A percentile compares a stretch with the other conserved stretches of the same genome.
Evolutionary conservation across 768 basidiomycete species (phyloP).

Genomic region (Pisolithus albus): DNA sequence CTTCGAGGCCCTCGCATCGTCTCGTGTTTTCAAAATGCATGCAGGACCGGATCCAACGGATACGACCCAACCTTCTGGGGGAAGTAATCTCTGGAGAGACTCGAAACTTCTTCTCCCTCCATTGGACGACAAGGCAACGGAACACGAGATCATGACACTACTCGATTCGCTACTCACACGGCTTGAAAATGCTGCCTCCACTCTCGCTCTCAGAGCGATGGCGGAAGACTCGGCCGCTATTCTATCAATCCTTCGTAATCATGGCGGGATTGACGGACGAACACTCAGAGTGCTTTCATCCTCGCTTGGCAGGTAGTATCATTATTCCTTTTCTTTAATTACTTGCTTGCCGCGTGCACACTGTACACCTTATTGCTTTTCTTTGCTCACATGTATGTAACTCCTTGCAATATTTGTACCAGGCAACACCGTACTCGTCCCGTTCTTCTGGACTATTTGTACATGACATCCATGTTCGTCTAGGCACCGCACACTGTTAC

Average conservation of each 20-base stretch:
- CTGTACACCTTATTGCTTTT: background rate
- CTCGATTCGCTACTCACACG: slow-evolving; percentile 70
- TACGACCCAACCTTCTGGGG: slow-evolving; percentile 17
- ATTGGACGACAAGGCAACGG: slow-evolving; percentile 62
- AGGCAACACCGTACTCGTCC: too few species aligned
- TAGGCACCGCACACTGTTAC: too few species aligned
- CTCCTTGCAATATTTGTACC: too few species aligned
- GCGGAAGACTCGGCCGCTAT: slow-evolving; percentile 20
- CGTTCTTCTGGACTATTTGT: too few species aligned
- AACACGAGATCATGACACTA: slow-evolving; percentile 65
- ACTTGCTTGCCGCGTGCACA: background rate
- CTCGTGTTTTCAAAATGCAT: slow-evolving; percentile 48
- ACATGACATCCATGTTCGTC: too few species aligned
- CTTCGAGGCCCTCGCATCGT: slow-evolving; percentile 67
- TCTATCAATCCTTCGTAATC: slow-evolving; percentile 30
- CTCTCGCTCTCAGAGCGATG: slow-evolving; percentile 15
- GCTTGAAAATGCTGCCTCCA: slow-evolving; percentile 63
- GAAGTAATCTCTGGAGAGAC: slow-evolving; percentile 37
- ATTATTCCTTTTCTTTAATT: background rate
- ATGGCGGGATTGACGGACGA: slow-evolving; percentile 40
- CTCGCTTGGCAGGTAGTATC: slow-evolving; percentile 20
- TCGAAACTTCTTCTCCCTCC: slow-evolving; percentile 60
- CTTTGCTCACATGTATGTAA: background rate
- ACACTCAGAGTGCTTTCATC: slow-evolving; percentile 40
- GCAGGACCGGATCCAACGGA: slow-evolving; percentile 38